Conservation (phyloP, 1,284 basidiomycete genomes). For the Sporisorium scitamineum region DNA sequence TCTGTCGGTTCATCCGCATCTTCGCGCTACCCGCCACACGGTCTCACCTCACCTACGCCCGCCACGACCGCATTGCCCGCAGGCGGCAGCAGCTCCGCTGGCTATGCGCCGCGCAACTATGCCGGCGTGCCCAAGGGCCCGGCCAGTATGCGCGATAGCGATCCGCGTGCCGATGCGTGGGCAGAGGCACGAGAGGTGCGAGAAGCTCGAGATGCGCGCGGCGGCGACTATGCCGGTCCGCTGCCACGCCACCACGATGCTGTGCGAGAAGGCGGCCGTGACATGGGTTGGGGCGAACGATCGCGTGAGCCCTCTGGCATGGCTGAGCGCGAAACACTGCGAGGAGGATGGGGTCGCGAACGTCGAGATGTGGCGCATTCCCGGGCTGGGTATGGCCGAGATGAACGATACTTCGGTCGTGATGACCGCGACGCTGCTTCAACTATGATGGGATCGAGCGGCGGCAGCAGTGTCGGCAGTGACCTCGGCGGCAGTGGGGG, state of each 20-base stretch:
- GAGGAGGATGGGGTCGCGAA: conserved; percentile 30
- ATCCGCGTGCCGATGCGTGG: conserved; percentile 39
- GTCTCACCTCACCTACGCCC: conserved; percentile 30
- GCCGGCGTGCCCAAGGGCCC: conserved; percentile 57
- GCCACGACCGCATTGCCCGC: conserved; percentile 15
- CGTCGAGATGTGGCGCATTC: conserved; percentile 8
- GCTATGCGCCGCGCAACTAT: conserved; percentile 34
- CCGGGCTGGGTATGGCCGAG: conserved; percentile 6
- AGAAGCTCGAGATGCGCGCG: conserved; percentile 6
- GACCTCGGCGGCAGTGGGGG: conserved; percentile 1
- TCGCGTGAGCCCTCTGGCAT: conserved; percentile 11
- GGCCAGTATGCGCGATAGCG: conserved; percentile 51
- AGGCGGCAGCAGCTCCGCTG: not conserved
- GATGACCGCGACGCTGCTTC: conserved; percentile 8
- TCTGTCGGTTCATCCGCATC: conserved; percentile 19
- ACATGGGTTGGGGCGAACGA: conserved; percentile 38
- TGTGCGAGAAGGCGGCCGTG: conserved; percentile 14
- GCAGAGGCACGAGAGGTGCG: conserved; percentile 36
- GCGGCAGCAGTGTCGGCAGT: conserved; percentile 9
- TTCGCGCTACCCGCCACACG: conserved; percentile 12
- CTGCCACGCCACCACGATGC: conserved; percentile 3
- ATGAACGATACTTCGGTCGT: conserved; percentile 10
- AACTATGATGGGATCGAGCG: not conserved
- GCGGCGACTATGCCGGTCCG: conserved; percentile 9
- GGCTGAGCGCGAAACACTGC: conserved; percentile 8